Evolutionary conservation across 2,329 filamentous ascomycete species (phyloP), one percentile per base, ranked within the genome.

Genomic region (Tolypocladium ophioglossoides): DNA sequence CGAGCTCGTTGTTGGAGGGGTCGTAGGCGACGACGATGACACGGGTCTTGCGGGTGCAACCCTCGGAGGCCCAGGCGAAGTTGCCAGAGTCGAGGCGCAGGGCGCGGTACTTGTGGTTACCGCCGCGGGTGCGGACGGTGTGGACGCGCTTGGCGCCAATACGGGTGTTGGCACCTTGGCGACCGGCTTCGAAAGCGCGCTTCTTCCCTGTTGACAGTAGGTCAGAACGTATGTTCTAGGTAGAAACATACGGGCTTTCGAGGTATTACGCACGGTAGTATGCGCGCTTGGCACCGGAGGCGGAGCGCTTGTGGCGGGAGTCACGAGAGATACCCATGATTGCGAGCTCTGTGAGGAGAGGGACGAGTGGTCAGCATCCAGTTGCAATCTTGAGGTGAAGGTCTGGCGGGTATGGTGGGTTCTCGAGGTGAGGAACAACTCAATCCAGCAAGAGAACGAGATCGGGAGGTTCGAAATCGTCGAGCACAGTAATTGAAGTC

Each of bases 321-420:
- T 97, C 92, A 83, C 94, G 89, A 80, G 92, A 96, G 83, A 99
- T 97, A 99, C 94, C 89, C 88, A 92, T 92, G 81, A 86, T 89
- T 87, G 85, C 85, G 79, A 79, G 81, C 80, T 81, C 81, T 86
- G 75, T 63, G 68, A 64, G 57, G 58, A 56, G 50, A 60, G 57
- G 48, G 56, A 24, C 6, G 27, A 35, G 4, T 48, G 55, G 59
- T 67, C 56, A 62, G 61, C 57, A 18, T 39, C 34, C 20, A 24
- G 32, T 12, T 48, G 27, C 44, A 8, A 30, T 48, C 44, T 48
- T 32, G 44, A 47, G n/a, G 8, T 35, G 20, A 27, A 27, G 41
- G 11, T 4, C 16, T 16, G 22, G 41, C 11, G 34, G 34, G 14
- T 22, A 20, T 34, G 34, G 32, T 9, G 16, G 27, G 9, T 20